Percentiles rank a stretch among this genome's conserved stretches.
Conservation (phyloP, 2,329 filamentous ascomycete species). For the Tolypocladium tropicale region DNA sequence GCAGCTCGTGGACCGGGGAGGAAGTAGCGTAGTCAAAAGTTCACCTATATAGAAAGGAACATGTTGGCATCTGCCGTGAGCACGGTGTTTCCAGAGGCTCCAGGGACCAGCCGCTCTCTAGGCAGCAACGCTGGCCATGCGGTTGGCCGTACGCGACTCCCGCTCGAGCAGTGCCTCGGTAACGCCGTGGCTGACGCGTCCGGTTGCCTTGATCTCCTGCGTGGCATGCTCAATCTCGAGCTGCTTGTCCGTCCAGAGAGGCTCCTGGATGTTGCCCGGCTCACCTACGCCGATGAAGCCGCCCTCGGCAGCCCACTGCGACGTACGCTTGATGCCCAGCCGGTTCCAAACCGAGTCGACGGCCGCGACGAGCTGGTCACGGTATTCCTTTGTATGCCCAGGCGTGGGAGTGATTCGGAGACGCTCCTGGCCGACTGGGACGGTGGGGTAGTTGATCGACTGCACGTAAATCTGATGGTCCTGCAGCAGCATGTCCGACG, state of each 20-base stretch:
- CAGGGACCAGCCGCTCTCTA: not conserved
- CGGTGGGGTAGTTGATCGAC: constrained; percentile 97
- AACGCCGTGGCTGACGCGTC: constrained; percentile 27
- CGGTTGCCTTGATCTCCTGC: constrained; percentile 46
- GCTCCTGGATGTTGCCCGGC: constrained; percentile 47
- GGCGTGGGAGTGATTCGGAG: constrained; percentile 94
- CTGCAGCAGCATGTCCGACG: constrained; percentile 82
- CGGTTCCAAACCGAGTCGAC: constrained; percentile 82
- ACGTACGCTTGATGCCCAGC: constrained; percentile 83
- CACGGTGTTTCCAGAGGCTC: not conserved
- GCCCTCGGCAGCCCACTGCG: constrained; percentile 81
- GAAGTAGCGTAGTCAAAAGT: not conserved
- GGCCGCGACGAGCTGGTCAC: constrained; percentile 74
- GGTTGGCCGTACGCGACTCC: constrained; percentile 28
- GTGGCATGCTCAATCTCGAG: constrained; percentile 62
- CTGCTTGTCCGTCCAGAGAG: constrained; percentile 90
- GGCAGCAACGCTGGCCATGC: constrained; percentile 18
- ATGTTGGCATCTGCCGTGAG: not conserved
- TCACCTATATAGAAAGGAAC: not conserved
- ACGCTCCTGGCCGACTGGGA: constrained; percentile 94
- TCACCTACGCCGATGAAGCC: constrained; percentile 93
- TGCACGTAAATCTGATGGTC: constrained; percentile 95
- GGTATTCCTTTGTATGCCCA: constrained; percentile 75
- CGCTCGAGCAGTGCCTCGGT: constrained; percentile 51
- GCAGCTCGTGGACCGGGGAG: not conserved